These are phyloP conservation scores for Stromatinia cepivora DNA, from an alignment of 2,329 filamentous ascomycete genomes.

Conservation along the genomic window DNA sequence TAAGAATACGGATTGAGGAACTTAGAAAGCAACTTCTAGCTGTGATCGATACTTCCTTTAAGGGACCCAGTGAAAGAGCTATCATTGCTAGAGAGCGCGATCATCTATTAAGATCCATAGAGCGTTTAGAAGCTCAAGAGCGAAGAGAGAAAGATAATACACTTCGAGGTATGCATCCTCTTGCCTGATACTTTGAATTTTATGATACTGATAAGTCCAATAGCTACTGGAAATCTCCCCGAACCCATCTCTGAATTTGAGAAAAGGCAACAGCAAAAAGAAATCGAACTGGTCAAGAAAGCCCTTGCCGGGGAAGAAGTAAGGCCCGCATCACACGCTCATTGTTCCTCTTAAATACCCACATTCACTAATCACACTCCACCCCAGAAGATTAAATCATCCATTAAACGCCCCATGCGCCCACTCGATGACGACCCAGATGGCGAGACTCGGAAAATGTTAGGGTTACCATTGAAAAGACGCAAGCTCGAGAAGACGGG, in stretches of 20 bases:
- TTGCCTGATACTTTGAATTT: not conserved
- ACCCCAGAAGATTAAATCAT: not conserved
- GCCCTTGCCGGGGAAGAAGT: slow-evolving; percentile 21
- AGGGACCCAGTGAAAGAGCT: not conserved
- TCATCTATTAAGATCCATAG: slow-evolving; percentile 20
- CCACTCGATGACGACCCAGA: slow-evolving; percentile 10
- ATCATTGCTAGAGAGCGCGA: slow-evolving; percentile 2
- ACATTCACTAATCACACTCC: not conserved
- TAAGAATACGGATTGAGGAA: slow-evolving; percentile 1
- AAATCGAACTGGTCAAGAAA: slow-evolving; percentile 19
- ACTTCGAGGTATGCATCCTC: slow-evolving; percentile 20
- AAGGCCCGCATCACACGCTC: not conserved
- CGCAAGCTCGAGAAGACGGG: slow-evolving; percentile 17
- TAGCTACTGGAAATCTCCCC: slow-evolving; percentile 22
- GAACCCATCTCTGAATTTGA: slow-evolving; percentile 26
- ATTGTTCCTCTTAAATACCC: not conserved
- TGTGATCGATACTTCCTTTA: slow-evolving; percentile 10
- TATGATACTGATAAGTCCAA: not conserved
- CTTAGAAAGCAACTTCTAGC: slow-evolving; percentile 14
- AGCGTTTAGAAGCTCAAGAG: slow-evolving; percentile 20
- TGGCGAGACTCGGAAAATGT: slow-evolving; percentile 18
- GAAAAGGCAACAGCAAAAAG: slow-evolving; percentile 21
- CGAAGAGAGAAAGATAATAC: slow-evolving; percentile 14
- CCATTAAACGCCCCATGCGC: not conserved
- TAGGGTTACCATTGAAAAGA: slow-evolving; percentile 14